Evolutionary conservation across 2,329 filamentous ascomycete genomes (phyloP).

Genomic region (Tolypocladium ovalisporum): DNA sequence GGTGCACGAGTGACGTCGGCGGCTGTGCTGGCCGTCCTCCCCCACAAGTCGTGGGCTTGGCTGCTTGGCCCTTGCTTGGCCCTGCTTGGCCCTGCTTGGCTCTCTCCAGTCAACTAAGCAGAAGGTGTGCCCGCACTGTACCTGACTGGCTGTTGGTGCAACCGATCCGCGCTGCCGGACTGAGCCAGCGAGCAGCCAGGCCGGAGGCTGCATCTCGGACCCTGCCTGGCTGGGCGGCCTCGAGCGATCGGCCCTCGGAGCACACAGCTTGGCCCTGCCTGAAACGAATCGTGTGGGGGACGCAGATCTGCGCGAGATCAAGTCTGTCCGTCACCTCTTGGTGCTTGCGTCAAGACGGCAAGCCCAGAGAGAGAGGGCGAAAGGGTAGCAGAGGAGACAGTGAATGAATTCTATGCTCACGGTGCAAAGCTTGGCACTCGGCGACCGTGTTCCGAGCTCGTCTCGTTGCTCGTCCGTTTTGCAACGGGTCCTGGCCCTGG

Average conservation of each 20-base stretch:
- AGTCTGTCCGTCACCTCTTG: neutral
- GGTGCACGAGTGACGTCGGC: constrained; percentile 1
- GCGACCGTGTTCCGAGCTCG: neutral
- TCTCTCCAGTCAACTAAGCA: no score
- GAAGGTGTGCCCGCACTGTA: neutral
- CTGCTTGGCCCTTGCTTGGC: neutral
- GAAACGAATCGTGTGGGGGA: neutral
- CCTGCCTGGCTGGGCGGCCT: no score
- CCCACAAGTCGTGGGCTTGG: neutral
- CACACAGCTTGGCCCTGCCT: neutral
- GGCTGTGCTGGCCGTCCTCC: neutral
- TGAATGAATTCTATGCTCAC: neutral
- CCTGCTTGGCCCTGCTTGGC: no score
- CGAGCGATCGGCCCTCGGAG: neutral
- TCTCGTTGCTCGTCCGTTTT: neutral
- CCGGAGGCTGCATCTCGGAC: no score
- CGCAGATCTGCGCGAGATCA: neutral
- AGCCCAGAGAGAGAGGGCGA: neutral
- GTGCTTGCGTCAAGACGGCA: neutral
- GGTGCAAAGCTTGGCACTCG: neutral
- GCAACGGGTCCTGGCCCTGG: neutral
- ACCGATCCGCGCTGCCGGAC: no score
- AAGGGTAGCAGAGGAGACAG: no score
- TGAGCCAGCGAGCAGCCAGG: no score
- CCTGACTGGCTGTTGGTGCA: no score